Evolutionary conservation across 768 basidiomycete genomes (phyloP).

Genomic region (Butyriboletus loyo): DNA sequence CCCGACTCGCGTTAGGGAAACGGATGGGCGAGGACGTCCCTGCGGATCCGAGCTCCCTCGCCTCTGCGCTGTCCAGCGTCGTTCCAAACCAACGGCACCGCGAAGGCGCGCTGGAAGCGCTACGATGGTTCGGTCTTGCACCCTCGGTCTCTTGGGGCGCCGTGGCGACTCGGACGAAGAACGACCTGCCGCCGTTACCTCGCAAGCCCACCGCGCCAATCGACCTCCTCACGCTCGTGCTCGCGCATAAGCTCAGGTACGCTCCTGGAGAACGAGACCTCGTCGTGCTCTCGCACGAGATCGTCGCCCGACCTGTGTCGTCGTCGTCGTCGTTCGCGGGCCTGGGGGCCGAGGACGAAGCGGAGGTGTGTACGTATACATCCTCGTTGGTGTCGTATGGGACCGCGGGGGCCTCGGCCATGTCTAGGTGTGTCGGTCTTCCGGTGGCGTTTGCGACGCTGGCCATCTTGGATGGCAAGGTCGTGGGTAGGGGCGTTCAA

Average conservation of each 20-base stretch:
- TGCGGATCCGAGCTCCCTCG: conserved; percentile 32
- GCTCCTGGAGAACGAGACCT: conserved; percentile 72
- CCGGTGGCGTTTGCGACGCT: conserved; percentile 84
- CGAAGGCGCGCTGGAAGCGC: conserved; percentile 36
- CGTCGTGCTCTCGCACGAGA: conserved; percentile 83
- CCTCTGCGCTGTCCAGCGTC: conserved; percentile 30
- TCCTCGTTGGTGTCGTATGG: conserved; percentile 68
- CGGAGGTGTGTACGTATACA: conserved; percentile 64
- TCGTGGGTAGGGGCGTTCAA: conserved; percentile 55
- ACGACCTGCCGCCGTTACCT: conserved; percentile 43
- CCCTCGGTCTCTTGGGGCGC: background rate
- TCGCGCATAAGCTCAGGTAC: conserved; percentile 73
- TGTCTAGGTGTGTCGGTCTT: conserved; percentile 88
- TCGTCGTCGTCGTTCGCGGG: background rate
- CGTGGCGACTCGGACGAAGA: conserved; percentile 1
- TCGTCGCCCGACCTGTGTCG: conserved; percentile 45
- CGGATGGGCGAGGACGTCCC: conserved; percentile 25
- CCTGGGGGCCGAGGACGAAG: conserved; percentile 12
- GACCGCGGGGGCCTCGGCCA: conserved; percentile 60
- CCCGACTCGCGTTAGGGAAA: conserved; percentile 34
- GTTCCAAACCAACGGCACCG: conserved; percentile 11
- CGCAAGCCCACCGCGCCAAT: conserved; percentile 47
- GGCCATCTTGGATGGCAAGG: conserved; percentile 61
- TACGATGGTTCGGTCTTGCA: conserved; percentile 39
- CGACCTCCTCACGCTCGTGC: conserved; percentile 70